Base-by-base conservation (phyloP, 1,139 yeast genomes). In the Taphrina populina region DNA sequence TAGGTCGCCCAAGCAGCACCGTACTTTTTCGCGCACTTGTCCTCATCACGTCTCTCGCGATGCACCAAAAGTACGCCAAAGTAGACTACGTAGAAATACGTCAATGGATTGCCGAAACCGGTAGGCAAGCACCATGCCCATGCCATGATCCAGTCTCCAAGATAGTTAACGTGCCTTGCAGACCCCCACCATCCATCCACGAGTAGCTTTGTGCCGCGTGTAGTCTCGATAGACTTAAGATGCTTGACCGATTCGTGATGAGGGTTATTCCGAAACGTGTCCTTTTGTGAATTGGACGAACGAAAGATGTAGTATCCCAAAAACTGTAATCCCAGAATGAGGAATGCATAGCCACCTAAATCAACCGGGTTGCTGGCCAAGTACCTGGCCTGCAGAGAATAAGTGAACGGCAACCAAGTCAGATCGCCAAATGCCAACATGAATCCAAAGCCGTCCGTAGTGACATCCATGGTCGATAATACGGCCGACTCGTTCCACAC, bases 141-240 rank as follows among this genome's bases (percentile, higher is more conserved):
- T 0, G 96, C 88, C 67, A 88, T 82, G 51, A 94, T 67, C 94
- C 96, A 88, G 71, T 92, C 98, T 35, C 98, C 98, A 61, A 90
- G 77, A 70, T 92, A 92, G 68, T 92, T 92, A 68, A 88, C 88
- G 69, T 92, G 98, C 64, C 95, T 95, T 4, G 95, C 82, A 36
- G 76, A 70, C 2, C 85, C 86, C 98, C 98, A 92, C 98, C 98
- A 92, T 1, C 97, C 96, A 64, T 88, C 94, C 58, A 82, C 78
- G 54, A 92, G 73, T 62, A 92, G 76, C 65, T 80, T 84, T 34
- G 95, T 84, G 0, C 95, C 95, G 26, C 59, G 51, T 24, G 60
- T 44, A 1, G 96, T 84, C 61, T 78, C 72, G 60, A 92, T 84
- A 60, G 81, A 83, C 64, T 80, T 78, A 67, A 85, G 72, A 57